phyloP scores from a whole-genome alignment of 768 basidiomycete species.

The Hygrophorus russula region DNA sequence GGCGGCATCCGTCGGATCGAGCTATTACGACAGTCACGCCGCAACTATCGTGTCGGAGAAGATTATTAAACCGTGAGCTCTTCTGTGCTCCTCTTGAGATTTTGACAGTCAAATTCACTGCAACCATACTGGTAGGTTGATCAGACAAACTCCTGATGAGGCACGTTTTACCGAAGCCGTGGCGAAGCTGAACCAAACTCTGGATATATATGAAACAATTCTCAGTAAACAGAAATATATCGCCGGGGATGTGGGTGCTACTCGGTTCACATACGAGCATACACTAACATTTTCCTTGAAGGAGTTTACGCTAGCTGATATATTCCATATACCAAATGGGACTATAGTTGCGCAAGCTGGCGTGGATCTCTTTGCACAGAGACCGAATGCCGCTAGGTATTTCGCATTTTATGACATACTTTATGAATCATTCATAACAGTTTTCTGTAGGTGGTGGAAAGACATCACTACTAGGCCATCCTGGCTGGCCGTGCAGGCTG shows the following conservation, averaged over 20 bases:
- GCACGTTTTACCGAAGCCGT: conserved; percentile 17
- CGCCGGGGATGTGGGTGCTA: conserved; percentile 37
- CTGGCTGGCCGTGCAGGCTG: conserved; percentile 35
- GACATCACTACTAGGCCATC: conserved; percentile 32
- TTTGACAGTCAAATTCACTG: too few species aligned
- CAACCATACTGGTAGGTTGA: too few species aligned
- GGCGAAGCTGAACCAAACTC: conserved; percentile 21
- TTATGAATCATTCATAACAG: not conserved
- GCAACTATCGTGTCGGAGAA: conserved; percentile 32
- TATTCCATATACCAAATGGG: conserved; percentile 33
- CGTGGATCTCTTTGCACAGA: conserved; percentile 17
- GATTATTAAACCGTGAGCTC: conserved; percentile 37
- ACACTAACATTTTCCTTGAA: conserved; percentile 9
- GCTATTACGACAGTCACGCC: conserved; percentile 37
- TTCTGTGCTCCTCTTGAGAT: too few species aligned
- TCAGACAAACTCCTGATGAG: conserved; percentile 11
- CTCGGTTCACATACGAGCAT: not conserved
- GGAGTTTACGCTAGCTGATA: conserved; percentile 32
- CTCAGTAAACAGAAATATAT: conserved; percentile 42
- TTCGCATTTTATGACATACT: not conserved
- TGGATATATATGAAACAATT: conserved; percentile 43
- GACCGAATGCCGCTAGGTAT: conserved; percentile 37
- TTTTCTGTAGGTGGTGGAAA: conserved; percentile 29
- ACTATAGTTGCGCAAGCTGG: conserved; percentile 14
- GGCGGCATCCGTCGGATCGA: conserved; percentile 38